phyloP scores from a whole-genome alignment of 352 stramenopile genomes.

The Phytopythium mirpurense region DNA sequence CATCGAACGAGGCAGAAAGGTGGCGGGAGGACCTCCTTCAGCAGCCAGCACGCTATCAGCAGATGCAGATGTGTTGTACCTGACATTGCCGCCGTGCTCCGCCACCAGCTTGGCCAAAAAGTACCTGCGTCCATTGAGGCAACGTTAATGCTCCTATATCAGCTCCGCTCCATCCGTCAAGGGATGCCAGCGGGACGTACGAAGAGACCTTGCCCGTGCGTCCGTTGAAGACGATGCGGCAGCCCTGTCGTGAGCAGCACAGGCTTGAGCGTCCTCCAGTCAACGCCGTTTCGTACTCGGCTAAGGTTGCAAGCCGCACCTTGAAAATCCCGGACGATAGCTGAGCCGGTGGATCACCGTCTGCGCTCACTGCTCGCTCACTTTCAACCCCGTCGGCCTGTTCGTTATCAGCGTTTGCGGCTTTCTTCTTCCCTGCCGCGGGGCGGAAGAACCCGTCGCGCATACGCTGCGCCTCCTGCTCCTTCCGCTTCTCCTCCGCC shows the following conservation, averaged over 20 bases:
- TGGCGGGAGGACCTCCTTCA: too few species aligned
- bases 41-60: too few species aligned
- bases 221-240: conserved; percentile 75
- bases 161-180: too few species aligned
- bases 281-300: too few species aligned
- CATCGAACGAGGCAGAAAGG: not conserved
- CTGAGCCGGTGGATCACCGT: not conserved
- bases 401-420: not conserved
- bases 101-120: conserved; percentile 77
- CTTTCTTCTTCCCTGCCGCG: conserved; percentile 8
- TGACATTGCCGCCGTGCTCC: conserved; percentile 66
- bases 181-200: conserved; percentile 19
- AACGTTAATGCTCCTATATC: not conserved
- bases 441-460: conserved; percentile 39
- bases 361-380: not conserved
- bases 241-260: conserved; percentile 42
- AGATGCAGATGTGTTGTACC: too few species aligned
- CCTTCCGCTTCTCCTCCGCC: conserved; percentile 17
- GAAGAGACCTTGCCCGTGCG: conserved; percentile 78
- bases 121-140: conserved; percentile 38
- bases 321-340: conserved; percentile 43
- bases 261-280: too few species aligned
- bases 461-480: conserved; percentile 21
- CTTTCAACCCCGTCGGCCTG: not conserved
- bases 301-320: conserved; percentile 16